These are phyloP conservation scores for Talaromyces atroroseus DNA, from an alignment of 2,329 filamentous ascomycete genomes.

Conservation along the genomic window DNA sequence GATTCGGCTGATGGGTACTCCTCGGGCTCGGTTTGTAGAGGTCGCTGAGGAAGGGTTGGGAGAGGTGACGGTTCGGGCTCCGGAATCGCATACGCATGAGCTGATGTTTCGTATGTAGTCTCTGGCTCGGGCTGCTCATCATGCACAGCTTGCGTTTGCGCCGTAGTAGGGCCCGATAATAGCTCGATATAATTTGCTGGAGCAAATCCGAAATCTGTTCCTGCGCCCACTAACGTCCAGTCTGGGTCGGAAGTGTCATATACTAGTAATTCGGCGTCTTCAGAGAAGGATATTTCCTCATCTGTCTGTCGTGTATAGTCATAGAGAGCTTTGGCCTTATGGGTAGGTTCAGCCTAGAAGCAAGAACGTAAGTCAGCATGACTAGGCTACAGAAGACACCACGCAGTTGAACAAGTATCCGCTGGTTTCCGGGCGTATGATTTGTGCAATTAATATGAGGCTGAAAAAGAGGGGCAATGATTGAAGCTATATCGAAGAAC, in stretches of 20 bases:
- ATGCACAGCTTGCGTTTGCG: slow-evolving; percentile 14
- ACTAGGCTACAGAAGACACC: slow-evolving; percentile 9
- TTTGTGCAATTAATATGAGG: not conserved
- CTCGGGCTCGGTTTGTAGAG: slow-evolving; percentile 20
- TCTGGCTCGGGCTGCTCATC: slow-evolving; percentile 38
- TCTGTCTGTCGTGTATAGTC: slow-evolving; percentile 97
- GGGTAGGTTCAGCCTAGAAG: slow-evolving; percentile 57
- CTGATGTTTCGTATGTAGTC: slow-evolving; percentile 23
- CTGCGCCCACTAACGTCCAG: slow-evolving; percentile 86
- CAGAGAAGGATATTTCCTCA: slow-evolving; percentile 91
- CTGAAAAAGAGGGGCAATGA: not conserved
- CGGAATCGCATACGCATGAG: slow-evolving; percentile 9
- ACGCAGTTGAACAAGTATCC: not conserved
- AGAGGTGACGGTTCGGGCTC: slow-evolving; percentile 18
- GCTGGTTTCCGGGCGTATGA: not conserved
- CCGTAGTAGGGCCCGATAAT: slow-evolving; percentile 31
- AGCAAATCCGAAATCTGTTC: slow-evolving; percentile 86
- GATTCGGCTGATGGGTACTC: slow-evolving; percentile 17
- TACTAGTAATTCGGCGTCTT: slow-evolving; percentile 76
- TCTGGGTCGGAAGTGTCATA: slow-evolving; percentile 90
- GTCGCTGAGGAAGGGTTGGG: slow-evolving; percentile 12
- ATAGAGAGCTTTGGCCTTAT: slow-evolving; percentile 85
- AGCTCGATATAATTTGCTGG: slow-evolving; percentile 94
- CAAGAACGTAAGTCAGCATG: not conserved
- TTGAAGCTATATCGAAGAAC: not conserved